Conservation (phyloP, 1,139 yeast species). For the Ogataea hybrid region DNA sequence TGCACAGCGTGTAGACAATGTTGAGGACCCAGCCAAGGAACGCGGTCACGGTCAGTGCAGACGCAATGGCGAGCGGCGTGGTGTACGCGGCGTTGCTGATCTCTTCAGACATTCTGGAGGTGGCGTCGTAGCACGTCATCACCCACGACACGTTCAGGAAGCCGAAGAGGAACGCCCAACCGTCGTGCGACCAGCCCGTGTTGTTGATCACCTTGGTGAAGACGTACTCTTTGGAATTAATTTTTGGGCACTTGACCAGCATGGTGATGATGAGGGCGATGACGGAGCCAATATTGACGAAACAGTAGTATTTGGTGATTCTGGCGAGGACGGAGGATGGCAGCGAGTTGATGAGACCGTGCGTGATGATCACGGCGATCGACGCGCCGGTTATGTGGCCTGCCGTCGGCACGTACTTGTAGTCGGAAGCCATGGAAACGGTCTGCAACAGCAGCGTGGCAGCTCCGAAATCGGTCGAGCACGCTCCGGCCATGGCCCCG, state of each 20-base stretch:
- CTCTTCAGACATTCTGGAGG: slow-evolving; percentile 50
- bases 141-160: slow-evolving; percentile 39
- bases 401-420: slow-evolving; percentile 38
- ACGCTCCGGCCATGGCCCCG: slow-evolving; percentile 44
- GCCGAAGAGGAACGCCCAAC: slow-evolving; percentile 37
- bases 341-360: slow-evolving; percentile 41
- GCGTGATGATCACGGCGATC: slow-evolving; percentile 39
- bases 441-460: slow-evolving; percentile 41
- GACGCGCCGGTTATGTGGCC: slow-evolving; percentile 43
- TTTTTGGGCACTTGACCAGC: slow-evolving; percentile 33
- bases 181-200: slow-evolving; percentile 36
- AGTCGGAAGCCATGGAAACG: slow-evolving; percentile 40
- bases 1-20: slow-evolving; percentile 36
- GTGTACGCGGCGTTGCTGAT: slow-evolving; percentile 42
- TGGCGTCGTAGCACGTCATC: slow-evolving; percentile 37
- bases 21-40: slow-evolving; percentile 35
- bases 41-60: slow-evolving; percentile 35
- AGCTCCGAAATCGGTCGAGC: slow-evolving; percentile 37
- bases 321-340: slow-evolving; percentile 40
- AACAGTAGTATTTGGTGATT: slow-evolving; percentile 41
- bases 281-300: slow-evolving; percentile 41
- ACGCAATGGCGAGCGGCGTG: slow-evolving; percentile 35
- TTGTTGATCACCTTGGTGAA: slow-evolving; percentile 31
- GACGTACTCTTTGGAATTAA: slow-evolving; percentile 29
- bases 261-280: slow-evolving; percentile 36